These are phyloP conservation scores for Chytriomyces sp. DNA, from an alignment of 192 early-diverging fungal species.

Conservation along the genomic window DNA sequence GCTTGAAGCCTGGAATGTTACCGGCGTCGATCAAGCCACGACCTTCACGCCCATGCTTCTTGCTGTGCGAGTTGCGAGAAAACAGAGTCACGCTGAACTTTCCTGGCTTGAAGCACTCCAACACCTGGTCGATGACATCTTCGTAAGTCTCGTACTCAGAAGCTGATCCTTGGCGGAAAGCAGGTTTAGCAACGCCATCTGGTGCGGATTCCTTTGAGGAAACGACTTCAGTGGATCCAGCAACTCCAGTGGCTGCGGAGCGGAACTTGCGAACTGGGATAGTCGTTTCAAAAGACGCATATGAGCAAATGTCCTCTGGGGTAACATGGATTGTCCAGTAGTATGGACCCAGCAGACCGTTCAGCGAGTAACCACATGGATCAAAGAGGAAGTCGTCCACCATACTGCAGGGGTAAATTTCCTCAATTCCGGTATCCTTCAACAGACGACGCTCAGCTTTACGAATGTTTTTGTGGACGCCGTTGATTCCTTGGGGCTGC, in stretches of 20 bases:
- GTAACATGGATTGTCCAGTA: slow-evolving; percentile 97
- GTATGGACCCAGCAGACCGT: slow-evolving; percentile 86
- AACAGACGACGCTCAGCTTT: slow-evolving; percentile 48
- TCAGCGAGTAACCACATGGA: slow-evolving; percentile 96
- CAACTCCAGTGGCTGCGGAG: background rate
- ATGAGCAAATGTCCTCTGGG: slow-evolving; percentile 96
- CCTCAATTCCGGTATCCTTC: slow-evolving; percentile 77
- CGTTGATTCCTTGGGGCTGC: slow-evolving; percentile 19
- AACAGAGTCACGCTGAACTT: slow-evolving; percentile 83
- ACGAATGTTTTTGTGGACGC: slow-evolving; percentile 29
- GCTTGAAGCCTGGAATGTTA: slow-evolving; percentile 44
- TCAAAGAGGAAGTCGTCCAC: slow-evolving; percentile 92
- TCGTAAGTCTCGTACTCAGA: slow-evolving; percentile 65
- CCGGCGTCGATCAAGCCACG: slow-evolving; percentile 42
- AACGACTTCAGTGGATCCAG: slow-evolving; percentile 10
- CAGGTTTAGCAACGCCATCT: background rate
- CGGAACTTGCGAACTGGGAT: slow-evolving; percentile 69
- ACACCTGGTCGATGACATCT: slow-evolving; percentile 74
- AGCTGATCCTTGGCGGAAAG: slow-evolving; percentile 36
- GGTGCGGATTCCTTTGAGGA: slow-evolving; percentile 9
- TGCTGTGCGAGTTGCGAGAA: slow-evolving; percentile 46
- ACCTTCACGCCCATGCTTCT: slow-evolving; percentile 36
- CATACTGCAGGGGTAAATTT: slow-evolving; percentile 79
- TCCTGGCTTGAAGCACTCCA: slow-evolving; percentile 81
- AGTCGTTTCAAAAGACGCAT: slow-evolving; percentile 98